These are phyloP conservation scores for Cladorrhinum sp. DNA, from an alignment of 2,329 filamentous ascomycete genomes.

Conservation along the genomic window DNA sequence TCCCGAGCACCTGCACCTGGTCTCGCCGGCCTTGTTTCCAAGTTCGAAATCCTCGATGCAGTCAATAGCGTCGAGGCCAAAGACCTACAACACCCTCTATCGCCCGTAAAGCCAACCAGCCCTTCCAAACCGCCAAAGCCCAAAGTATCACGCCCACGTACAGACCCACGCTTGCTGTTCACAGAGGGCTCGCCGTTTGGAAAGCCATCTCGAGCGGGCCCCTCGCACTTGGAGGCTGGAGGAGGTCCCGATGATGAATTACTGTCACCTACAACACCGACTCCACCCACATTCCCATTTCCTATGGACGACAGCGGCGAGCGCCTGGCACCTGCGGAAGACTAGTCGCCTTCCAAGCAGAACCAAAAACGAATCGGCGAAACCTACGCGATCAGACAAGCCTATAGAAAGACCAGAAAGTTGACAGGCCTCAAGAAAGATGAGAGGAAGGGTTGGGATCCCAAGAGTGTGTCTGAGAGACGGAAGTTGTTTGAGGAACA, in stretches of 20 bases:
- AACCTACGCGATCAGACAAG: neutral
- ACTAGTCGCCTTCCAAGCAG: slow-evolving; percentile 9
- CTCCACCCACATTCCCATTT: neutral
- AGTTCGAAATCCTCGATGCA: slow-evolving; percentile 34
- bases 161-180: slow-evolving; percentile 3
- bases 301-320: neutral
- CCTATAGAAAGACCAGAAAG: neutral
- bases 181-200: slow-evolving; percentile 10
- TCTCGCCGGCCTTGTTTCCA: slow-evolving; percentile 34
- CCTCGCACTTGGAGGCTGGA: neutral
- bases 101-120: neutral
- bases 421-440: neutral
- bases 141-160: neutral
- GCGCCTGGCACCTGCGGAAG: neutral
- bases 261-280: neutral
- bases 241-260: neutral
- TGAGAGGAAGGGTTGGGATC: slow-evolving; percentile 27
- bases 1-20: slow-evolving; percentile 14
- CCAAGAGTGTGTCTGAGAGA: slow-evolving; percentile 30
- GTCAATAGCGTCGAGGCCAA: slow-evolving; percentile 23
- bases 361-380: neutral
- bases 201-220: slow-evolving; percentile 3
- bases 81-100: neutral
- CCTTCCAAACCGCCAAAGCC: neutral
- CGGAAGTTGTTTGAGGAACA: slow-evolving; percentile 33